These are phyloP conservation scores for Cinchona pubescens DNA, from an alignment of 257 asterid genomes.

Conservation along the genomic window DNA sequence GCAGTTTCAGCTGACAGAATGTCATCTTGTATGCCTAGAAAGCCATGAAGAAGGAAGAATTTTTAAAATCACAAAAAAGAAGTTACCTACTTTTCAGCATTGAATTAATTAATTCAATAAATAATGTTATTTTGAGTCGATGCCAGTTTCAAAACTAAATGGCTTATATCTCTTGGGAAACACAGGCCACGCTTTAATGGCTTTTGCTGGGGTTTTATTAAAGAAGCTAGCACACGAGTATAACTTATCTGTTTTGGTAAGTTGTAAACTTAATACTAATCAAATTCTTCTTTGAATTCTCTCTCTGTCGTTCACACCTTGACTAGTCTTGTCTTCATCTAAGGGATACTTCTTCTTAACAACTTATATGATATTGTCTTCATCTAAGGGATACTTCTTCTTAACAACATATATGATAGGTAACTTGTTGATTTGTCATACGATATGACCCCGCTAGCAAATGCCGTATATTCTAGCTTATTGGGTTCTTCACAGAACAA, in stretches of 20 bases:
- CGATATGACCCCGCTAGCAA: too few species aligned
- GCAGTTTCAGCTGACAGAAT: too few species aligned
- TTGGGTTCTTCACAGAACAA: background rate
- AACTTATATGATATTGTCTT: background rate
- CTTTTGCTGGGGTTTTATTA: constrained; percentile 60
- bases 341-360: too few species aligned
- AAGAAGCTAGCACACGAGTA: constrained; percentile 79
- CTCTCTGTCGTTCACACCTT: too few species aligned
- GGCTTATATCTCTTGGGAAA: constrained; percentile 15
- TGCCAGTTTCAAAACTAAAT: constrained; percentile 16
- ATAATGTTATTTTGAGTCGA: background rate
- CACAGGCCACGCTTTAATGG: constrained; percentile 78
- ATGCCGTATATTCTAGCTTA: background rate
- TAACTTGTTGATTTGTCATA: background rate
- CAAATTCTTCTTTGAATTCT: background rate
- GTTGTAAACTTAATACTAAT: constrained; percentile 1
- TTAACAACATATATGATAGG: background rate
- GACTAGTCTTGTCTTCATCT: too few species aligned
- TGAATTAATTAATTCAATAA: background rate
- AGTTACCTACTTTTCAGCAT: background rate
- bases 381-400: background rate
- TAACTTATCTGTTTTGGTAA: constrained; percentile 64
- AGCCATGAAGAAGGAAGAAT: background rate
- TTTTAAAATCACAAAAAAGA: background rate
- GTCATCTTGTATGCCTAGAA: background rate